Evolutionary conservation across 192 early-diverging fungal genomes (phyloP), one percentile per base, ranked within the genome.

Genomic region (Coemansia sp.): DNA sequence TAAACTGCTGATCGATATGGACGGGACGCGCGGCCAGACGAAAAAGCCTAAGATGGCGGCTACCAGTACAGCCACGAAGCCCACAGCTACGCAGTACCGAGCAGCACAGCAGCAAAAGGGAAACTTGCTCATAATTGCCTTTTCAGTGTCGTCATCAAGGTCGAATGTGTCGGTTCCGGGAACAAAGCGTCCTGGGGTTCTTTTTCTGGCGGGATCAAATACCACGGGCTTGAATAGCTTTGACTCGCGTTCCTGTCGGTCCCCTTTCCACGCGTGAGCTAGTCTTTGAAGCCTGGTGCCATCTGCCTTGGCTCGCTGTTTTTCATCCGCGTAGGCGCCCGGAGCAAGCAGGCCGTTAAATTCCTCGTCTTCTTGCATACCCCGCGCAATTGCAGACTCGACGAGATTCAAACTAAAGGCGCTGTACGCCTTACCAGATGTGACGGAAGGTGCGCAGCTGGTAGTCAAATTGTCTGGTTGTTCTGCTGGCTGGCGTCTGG

Each of bases 71-170:
- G 38, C 17, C 5, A 52, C 76, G 53, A 78, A 78, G 3, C 53
- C 39, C 4, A 49, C 33, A 0, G 61, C 68, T 1, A 72, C 76
- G 47, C 76, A 78, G 43, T 65, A 62, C 0, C 62, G 38, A 13
- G 76, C 56, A 0, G 69, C 60, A 39, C 65, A 78, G 42, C 76
- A 78, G 15, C 64, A 62, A 38, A 62, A 74, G 3, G 56, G 59
- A 13, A 58, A 60, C 15, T 40, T 51, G 34, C 53, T 56, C 41
- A 41, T 51, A 14, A 15, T 11, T 17, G 8, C 17, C 22, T 27
- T 29, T 26, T n/a, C n/a, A 18, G 6, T 50, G 10, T 52, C 50
- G 27, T 45, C 47, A 14, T 38, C 36, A 10, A 32, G 15, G 31
- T 34, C n/a, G 4, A 21, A 32, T 5, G 36, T 25, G 18, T 43